Evolutionary conservation across 2,329 filamentous ascomycete species (phyloP), one percentile per base, ranked within the genome.

Genomic region (Apiospora arundinis): DNA sequence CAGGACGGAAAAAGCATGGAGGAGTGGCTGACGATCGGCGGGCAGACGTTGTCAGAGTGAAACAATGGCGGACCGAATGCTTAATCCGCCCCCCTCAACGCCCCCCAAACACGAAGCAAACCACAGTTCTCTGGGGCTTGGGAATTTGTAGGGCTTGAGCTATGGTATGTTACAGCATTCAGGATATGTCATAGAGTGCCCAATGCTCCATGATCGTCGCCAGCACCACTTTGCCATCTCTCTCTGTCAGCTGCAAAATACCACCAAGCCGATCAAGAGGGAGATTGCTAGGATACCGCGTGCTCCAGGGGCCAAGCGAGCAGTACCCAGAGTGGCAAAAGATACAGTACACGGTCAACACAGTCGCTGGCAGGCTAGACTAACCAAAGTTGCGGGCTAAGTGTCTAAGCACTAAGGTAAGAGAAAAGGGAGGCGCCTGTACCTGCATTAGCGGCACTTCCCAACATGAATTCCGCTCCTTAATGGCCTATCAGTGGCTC

Each of bases 11-110:
- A 60, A 18, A 60, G 52, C 52, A 28, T 60, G 56, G 56, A 45
- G 56, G 21, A 8, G 8, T 7, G 23, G 49, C 56, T 28, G 56
- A 40, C 56, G 56, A 63, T 63, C 56, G 37, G 56, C 37, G 56
- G 56, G 56, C n/a, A 32, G 56, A 18, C 32, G 56, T 63, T 63
- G 56, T 63, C 56, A 63, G 56, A 40, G 56, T 63, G 56, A 63
- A 63, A 63, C 56, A 63, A 37, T 5, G 56, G 56, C 56, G 56
- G 56, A 63, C 56, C 56, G 28, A 63, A 63, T 63, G 56, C 56
- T 63, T 63, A 63, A 60, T n/a, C 52, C 52, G 52, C 52, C 52
- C n/a, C n/a, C 49, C 32, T 32, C 25, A 56, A 32, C 21, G 32
- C 52, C 7, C 4, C 14, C 52, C 25, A 32, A 45, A 60, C 52